A percentile compares a stretch with the other conserved stretches of the same genome.
Conservation (phyloP, 805 yeast genomes). For the Saturnispora halmiae region DNA sequence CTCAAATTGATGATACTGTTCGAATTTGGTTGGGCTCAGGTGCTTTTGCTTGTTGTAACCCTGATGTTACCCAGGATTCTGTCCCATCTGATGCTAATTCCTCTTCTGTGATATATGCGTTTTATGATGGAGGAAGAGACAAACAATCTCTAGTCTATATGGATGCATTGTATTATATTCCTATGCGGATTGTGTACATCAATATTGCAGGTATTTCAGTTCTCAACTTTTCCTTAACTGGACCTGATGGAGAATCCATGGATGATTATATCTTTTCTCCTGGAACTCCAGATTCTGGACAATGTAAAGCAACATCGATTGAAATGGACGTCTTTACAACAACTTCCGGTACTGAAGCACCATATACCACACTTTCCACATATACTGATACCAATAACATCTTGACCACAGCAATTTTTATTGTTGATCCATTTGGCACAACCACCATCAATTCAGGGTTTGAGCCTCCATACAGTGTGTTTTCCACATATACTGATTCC, state of each 20-base stretch:
- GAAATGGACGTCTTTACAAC: not conserved
- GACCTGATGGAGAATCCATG: not conserved
- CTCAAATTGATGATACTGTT: slow-evolving; percentile 25
- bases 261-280: too few relatives aligned
- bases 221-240: not conserved
- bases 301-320: not conserved
- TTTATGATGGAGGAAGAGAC: not conserved
- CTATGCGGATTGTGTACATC: not conserved
- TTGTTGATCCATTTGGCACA: not conserved
- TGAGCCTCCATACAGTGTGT: not conserved
- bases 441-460: not conserved
- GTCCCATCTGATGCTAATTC: not conserved
- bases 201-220: not conserved
- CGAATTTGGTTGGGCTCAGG: slow-evolving; percentile 26
- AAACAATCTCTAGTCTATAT: not conserved
- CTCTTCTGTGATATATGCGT: not conserved
- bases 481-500: not conserved
- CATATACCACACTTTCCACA: too few relatives aligned
- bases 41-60: slow-evolving; percentile 29
- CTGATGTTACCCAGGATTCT: not conserved
- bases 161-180: not conserved
- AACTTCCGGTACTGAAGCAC: too few relatives aligned
- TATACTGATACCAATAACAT: too few relatives aligned
- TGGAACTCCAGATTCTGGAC: too few relatives aligned
- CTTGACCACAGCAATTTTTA: too few relatives aligned